Evolutionary conservation across 331 rosid species (phyloP).

Genomic region (Rhamnella rubrinervis): DNA sequence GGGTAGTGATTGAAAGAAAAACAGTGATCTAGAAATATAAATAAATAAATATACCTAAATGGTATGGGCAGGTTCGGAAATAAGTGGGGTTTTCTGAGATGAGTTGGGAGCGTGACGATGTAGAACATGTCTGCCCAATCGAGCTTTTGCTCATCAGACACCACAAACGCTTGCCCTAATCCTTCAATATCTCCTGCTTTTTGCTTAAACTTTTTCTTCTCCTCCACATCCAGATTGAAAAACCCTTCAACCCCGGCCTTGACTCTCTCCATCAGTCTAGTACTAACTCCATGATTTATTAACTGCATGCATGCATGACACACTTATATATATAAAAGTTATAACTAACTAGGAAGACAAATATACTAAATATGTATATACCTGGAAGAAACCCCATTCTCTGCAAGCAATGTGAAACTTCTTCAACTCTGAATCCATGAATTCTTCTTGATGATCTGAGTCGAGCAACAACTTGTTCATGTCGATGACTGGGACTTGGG

Average conservation of each 20-base stretch:
- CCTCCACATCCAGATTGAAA: slow-evolving; percentile 34
- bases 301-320: slow-evolving; percentile 23
- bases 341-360: not conserved
- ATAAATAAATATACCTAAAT: slow-evolving; percentile 30
- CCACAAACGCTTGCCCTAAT: slow-evolving; percentile 45
- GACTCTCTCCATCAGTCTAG: slow-evolving; percentile 34
- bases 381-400: slow-evolving; percentile 49
- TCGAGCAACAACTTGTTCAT: slow-evolving; percentile 21
- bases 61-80: slow-evolving; percentile 37
- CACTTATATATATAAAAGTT: not conserved
- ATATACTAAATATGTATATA: not conserved
- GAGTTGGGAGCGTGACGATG: slow-evolving; percentile 24
- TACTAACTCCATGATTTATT: slow-evolving; percentile 51
- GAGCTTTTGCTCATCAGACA: slow-evolving; percentile 57
- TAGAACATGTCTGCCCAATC: slow-evolving; percentile 50
- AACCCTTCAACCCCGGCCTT: slow-evolving; percentile 31
- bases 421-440: slow-evolving; percentile 13
- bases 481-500: slow-evolving; percentile 26
- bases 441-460: not conserved
- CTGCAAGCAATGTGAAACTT: slow-evolving; percentile 27
- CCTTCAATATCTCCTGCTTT: slow-evolving; percentile 35
- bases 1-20: too few relatives aligned
- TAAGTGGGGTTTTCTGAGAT: slow-evolving; percentile 39
- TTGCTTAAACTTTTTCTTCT: slow-evolving; percentile 36
- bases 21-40: not conserved